Base-by-base conservation (phyloP, 345 rosid species). In the Microthlaspi erraticum region DNA sequence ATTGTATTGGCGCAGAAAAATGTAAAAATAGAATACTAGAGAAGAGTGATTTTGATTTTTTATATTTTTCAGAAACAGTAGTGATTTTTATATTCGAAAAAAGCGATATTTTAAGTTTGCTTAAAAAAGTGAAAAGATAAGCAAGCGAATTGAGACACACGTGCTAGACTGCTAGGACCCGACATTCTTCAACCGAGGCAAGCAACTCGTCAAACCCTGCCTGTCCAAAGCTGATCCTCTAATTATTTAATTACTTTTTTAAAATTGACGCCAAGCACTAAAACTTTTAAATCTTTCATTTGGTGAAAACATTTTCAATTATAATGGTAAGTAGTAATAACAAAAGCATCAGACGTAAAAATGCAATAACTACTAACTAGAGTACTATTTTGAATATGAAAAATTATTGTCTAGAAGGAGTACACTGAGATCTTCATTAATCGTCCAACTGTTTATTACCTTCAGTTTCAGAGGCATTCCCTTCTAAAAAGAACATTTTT, bases 141-240 rank as follows among this genome's bases (percentile, higher is more conserved):
- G 12, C 19, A 33, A 61, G 10, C n/a, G 70, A 26, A 63, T 32
- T 36, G 4, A 36, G 67, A 44, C 57, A 42, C 78, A 74, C 78
- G 78, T 74, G 78, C 48, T 66, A 33, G 55, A 59, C 33, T 65
- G 44, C 18, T 59, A 66, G 68, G 66, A 3, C 49, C 73, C 78
- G 73, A 74, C 68, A 74, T 74, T 66, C 78, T 73, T 65, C 37
- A 37, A 65, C 45, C 60, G 52, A 73, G 77, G 71, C 66, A 64
- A 58, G 43, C 66, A 49, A 48, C 66, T 74, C 66, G 73, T 59
- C 78, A 66, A 58, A 59, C 72, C 46, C 54, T 73, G 31, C 77
- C 67, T 58, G 66, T 58, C 61, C 33, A 65, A 57, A 49, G 53
- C 66, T 57, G 53, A 73, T 16, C 37, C 66, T 65, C 45, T 56